Evolutionary conservation across 768 basidiomycete species (phyloP).

Genomic region (Lentinula raphanica): DNA sequence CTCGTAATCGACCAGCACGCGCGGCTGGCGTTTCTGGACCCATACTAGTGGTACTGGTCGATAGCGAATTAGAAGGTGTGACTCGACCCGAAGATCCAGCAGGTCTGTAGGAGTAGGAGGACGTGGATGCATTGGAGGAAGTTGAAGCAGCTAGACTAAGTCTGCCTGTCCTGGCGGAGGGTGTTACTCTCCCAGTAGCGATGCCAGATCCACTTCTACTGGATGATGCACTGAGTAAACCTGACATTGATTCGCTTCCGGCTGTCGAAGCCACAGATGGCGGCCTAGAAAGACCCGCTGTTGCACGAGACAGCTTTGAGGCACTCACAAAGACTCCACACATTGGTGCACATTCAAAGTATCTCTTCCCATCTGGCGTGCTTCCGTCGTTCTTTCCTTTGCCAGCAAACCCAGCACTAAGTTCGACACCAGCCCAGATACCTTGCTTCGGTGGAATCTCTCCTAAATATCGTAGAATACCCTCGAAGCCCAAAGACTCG

Average conservation of each 20-base stretch:
- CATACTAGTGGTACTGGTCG: conserved; percentile 32
- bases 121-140: conserved; percentile 21
- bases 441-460: conserved; percentile 87
- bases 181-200: conserved; percentile 50
- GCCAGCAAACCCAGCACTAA: conserved; percentile 78
- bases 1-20: conserved; percentile 21
- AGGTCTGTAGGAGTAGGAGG: conserved; percentile 10
- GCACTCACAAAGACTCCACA: conserved; percentile 91
- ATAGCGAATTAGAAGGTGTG: conserved; percentile 39
- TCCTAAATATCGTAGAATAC: conserved; percentile 74
- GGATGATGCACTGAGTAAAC: conserved; percentile 17
- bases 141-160: conserved; percentile 41
- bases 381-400: conserved; percentile 95
- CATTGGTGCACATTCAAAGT: conserved; percentile 78
- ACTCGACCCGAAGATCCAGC: conserved; percentile 35
- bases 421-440: conserved; percentile 90
- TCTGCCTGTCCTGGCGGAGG: conserved; percentile 43
- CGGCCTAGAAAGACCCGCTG: conserved; percentile 43
- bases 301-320: conserved; percentile 75
- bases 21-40: conserved; percentile 27
- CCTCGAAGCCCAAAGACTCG: conserved; percentile 86
- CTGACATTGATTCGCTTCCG: conserved; percentile 1
- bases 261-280: conserved; percentile 62
- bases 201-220: conserved; percentile 35
- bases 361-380: conserved; percentile 52